phyloP scores from a whole-genome alignment of 2,329 filamentous ascomycete species.

The Pseudocercospora musae region DNA sequence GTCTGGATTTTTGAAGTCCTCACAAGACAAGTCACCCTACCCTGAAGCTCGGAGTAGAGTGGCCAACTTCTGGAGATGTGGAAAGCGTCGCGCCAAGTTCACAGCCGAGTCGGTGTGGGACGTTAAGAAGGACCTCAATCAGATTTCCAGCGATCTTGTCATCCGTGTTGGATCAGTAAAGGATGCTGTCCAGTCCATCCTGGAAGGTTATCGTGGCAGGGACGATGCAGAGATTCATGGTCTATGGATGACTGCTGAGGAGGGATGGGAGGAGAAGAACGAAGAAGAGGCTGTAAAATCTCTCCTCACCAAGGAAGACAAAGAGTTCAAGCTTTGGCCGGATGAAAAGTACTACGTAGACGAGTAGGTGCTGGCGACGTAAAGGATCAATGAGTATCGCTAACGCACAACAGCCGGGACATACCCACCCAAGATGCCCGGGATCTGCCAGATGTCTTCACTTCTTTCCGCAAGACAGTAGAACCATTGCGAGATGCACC shows the following conservation, averaged over 20 bases:
- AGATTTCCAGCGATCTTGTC: conserved; percentile 58
- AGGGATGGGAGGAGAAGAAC: conserved; percentile 64
- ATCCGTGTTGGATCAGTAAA: conserved; percentile 61
- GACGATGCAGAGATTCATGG: conserved; percentile 52
- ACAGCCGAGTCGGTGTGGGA: conserved; percentile 71
- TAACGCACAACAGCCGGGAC: conserved; percentile 52
- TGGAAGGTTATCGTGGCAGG: conserved; percentile 45
- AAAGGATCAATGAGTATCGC: neutral
- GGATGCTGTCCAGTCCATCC: conserved; percentile 58
- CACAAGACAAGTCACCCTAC: conserved; percentile 58
- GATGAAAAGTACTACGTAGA: conserved; percentile 80
- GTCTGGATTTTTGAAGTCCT: conserved; percentile 64
- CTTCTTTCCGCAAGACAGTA: conserved; percentile 67
- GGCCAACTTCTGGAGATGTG: conserved; percentile 69
- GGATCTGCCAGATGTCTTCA: conserved; percentile 72
- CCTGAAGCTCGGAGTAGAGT: conserved; percentile 64
- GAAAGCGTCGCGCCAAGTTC: conserved; percentile 69
- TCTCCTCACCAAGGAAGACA: conserved; percentile 51
- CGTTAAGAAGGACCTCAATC: conserved; percentile 60
- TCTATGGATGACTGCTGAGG: conserved; percentile 72
- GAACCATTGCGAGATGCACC: conserved; percentile 68
- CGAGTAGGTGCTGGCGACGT: conserved; percentile 58
- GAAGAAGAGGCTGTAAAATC: conserved; percentile 59
- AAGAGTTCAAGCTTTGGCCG: conserved; percentile 62
- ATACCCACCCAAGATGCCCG: conserved; percentile 55